Percentiles rank a stretch among this genome's conserved stretches.
Evolutionary conservation across 2,329 filamentous ascomycete species (phyloP).

Genomic region (Fusarium sp.): DNA sequence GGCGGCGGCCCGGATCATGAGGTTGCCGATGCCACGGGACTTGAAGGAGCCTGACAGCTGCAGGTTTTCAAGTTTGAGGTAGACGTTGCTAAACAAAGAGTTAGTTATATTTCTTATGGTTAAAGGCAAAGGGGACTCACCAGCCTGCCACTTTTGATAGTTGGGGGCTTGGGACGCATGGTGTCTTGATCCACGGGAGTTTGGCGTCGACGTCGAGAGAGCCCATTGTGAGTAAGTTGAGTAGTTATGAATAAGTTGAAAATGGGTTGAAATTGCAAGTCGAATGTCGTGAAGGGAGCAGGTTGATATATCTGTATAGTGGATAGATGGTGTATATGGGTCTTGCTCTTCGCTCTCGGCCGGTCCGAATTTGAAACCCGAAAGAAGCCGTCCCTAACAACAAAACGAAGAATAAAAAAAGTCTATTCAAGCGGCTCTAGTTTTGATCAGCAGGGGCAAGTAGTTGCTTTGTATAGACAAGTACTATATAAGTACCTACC

Average conservation of each 20-base stretch:
- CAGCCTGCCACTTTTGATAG: constrained; percentile 80
- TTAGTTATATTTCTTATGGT: neutral
- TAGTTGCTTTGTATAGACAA: neutral
- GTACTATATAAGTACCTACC: neutral
- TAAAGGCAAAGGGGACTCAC: constrained; percentile 55
- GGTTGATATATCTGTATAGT: neutral
- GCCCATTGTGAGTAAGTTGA: constrained; percentile 50
- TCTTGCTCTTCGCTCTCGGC: neutral
- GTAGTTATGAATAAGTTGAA: neutral
- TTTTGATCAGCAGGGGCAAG: constrained; percentile 1
- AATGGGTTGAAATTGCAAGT: neutral
- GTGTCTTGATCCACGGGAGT: constrained; percentile 77
- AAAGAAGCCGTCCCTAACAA: neutral
- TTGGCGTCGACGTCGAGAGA: constrained; percentile 54
- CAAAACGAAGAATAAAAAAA: neutral
- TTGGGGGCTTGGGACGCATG: constrained; percentile 73
- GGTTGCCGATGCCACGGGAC: constrained; percentile 80
- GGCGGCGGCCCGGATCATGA: constrained; percentile 64
- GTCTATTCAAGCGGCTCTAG: neutral
- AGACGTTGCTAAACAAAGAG: constrained; percentile 70
- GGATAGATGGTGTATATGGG: neutral
- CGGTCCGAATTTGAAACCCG: neutral
- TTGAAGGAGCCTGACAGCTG: constrained; percentile 92
- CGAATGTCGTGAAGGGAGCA: neutral
- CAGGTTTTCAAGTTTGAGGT: constrained; percentile 86